Conservation (phyloP, 2,329 filamentous ascomycete species). For the Claviceps citrina region DNA sequence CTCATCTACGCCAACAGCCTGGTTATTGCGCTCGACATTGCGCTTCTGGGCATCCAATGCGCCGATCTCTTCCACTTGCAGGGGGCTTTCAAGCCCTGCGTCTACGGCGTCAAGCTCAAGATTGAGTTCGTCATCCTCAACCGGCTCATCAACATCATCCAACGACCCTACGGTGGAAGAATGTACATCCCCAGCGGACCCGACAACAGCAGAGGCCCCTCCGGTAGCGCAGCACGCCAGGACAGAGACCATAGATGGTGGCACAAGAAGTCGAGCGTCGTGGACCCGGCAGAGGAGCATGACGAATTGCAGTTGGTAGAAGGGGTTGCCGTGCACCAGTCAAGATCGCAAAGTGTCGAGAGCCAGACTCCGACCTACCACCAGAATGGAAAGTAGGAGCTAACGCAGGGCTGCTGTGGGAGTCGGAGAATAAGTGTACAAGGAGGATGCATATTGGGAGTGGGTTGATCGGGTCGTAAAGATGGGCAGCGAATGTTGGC, state of each 20-base stretch:
- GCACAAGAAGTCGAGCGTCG: slow-evolving; percentile 1
- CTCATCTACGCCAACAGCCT: slow-evolving; percentile 29
- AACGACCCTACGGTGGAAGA: background rate
- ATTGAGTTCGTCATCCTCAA: slow-evolving; percentile 26
- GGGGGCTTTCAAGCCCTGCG: slow-evolving; percentile 22
- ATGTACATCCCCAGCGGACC: slow-evolving; percentile 1
- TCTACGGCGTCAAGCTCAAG: slow-evolving; percentile 25
- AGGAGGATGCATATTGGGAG: background rate
- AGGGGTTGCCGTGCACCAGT: background rate
- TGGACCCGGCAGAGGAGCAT: background rate
- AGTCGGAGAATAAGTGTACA: background rate
- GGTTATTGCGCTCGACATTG: slow-evolving; percentile 31
- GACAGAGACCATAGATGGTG: background rate
- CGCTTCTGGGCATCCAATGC: slow-evolving; percentile 24
- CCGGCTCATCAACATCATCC: slow-evolving; percentile 18
- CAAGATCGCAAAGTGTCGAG: background rate
- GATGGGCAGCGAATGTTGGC: too few relatives aligned
- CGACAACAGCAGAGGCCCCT: background rate
- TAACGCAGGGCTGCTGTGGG: too few relatives aligned
- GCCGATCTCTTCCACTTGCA: slow-evolving; percentile 21
- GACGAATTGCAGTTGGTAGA: background rate
- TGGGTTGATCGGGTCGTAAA: background rate
- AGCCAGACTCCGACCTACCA: background rate
- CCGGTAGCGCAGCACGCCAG: background rate
- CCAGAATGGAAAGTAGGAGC: background rate